phyloP scores from a whole-genome alignment of 2,329 filamentous ascomycete genomes.

The Microdochium nivale region DNA sequence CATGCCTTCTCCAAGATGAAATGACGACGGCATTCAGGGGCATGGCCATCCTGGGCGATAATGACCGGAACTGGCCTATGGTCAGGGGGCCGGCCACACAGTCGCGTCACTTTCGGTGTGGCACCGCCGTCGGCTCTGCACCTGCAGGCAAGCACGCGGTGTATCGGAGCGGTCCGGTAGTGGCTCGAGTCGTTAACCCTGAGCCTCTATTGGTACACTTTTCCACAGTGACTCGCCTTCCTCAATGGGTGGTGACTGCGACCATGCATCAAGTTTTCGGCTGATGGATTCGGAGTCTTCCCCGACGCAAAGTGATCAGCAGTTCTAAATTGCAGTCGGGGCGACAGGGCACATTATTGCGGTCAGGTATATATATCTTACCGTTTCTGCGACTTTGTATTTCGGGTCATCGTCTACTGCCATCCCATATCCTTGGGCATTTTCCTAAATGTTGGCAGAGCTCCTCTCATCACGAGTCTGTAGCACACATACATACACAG shows the following conservation, averaged over 20 bases:
- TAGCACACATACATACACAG: not conserved
- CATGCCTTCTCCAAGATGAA: no score
- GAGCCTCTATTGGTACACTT: not conserved
- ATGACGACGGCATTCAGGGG: no score
- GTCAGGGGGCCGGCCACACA: no score
- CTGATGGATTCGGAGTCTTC: not conserved
- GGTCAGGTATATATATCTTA: not conserved
- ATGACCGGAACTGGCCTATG: no score
- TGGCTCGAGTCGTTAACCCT: not conserved
- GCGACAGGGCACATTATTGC: not conserved
- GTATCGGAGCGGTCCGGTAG: no score
- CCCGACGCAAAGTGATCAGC: not conserved
- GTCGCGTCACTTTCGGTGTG: no score
- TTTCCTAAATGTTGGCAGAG: not conserved
- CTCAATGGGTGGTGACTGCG: not conserved
- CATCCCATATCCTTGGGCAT: not conserved
- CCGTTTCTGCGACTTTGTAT: not conserved
- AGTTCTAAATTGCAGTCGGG: not conserved
- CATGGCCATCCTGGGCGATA: no score
- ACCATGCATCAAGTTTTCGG: not conserved
- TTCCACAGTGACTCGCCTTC: not conserved
- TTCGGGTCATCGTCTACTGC: not conserved
- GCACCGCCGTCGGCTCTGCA: not conserved
- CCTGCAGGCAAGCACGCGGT: no score
- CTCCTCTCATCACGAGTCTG: not conserved